A percentile compares a stretch with the other conserved stretches of the same genome.
These are phyloP conservation scores for Floccularia luteovirens DNA, from an alignment of 768 basidiomycete species.

Conservation along the genomic window DNA sequence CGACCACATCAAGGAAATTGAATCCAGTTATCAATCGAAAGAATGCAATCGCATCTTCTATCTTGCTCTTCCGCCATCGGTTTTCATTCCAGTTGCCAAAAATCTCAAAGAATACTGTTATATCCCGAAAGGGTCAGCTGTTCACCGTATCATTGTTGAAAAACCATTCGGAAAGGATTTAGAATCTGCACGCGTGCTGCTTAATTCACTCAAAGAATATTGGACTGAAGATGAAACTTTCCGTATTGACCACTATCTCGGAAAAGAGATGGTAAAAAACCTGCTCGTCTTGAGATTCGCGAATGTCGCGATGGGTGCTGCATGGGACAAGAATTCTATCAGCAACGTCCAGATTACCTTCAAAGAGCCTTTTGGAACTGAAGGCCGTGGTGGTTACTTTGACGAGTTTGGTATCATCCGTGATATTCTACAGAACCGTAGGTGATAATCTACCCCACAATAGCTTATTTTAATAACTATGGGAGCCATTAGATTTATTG, in stretches of 20 bases:
- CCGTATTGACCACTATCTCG: constrained; percentile 98
- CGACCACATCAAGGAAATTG: constrained; percentile 70
- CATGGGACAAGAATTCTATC: constrained; percentile 95
- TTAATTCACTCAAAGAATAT: constrained; percentile 70
- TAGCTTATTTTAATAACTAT: constrained; percentile 6
- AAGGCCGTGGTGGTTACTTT: constrained; percentile 99
- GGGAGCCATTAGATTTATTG: constrained; percentile 63
- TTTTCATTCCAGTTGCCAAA: constrained; percentile 86
- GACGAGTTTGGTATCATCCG: constrained; percentile 99
- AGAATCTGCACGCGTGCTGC: constrained; percentile 72
- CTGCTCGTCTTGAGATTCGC: constrained; percentile 93
- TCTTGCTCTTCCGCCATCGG: constrained; percentile 94
- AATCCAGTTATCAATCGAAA: constrained; percentile 56
- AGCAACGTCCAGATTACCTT: constrained; percentile 98
- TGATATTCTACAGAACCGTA: constrained; percentile 96
- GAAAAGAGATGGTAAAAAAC: constrained; percentile 99
- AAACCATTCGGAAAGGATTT: constrained; percentile 98
- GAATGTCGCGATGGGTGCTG: constrained; percentile 81
- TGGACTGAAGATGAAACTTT: constrained; percentile 98
- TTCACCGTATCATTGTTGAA: constrained; percentile 93
- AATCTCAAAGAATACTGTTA: constrained; percentile 83
- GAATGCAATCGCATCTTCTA: constrained; percentile 87
- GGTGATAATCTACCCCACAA: constrained; percentile 31
- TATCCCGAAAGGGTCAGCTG: constrained; percentile 47
- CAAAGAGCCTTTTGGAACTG: constrained; percentile 99